Percentiles rank a stretch among this genome's conserved stretches.
Conservation (phyloP, 257 asterid genomes). For the Solanum gandarillasii region DNA sequence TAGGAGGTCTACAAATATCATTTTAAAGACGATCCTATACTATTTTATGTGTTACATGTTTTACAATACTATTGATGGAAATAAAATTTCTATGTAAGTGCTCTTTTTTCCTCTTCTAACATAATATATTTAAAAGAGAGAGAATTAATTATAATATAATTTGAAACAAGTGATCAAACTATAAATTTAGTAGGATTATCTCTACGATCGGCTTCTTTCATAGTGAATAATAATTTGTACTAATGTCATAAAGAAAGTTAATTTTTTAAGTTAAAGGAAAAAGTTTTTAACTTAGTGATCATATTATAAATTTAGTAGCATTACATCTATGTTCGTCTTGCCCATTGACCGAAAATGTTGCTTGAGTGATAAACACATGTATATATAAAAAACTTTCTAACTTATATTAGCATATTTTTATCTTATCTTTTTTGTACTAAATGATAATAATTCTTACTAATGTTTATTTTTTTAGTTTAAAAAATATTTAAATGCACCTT, state of each 20-base stretch:
- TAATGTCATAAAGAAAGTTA: too few species aligned
- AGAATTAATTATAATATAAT: too few species aligned
- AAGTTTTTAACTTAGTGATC: background rate
- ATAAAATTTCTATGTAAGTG: too few species aligned
- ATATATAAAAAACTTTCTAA: too few species aligned
- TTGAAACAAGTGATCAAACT: too few species aligned
- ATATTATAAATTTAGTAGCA: too few species aligned
- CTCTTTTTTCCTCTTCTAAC: background rate
- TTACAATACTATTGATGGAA: background rate
- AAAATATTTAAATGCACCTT: background rate
- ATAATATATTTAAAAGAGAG: background rate
- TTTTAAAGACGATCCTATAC: background rate
- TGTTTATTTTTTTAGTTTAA: background rate
- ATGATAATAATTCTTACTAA: background rate
- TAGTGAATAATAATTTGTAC: background rate
- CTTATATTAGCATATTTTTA: too few species aligned
- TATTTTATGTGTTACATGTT: background rate
- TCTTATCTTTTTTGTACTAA: too few species aligned
- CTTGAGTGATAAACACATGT: background rate
- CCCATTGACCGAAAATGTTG: background rate
- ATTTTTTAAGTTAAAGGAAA: background rate
- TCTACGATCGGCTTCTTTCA: background rate
- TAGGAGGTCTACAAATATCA: background rate
- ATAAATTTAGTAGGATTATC: background rate
- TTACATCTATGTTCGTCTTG: background rate